A percentile compares a stretch with the other conserved stretches of the same genome.
Evolutionary conservation across 768 basidiomycete species (phyloP).

Genomic region (Leccinum disarticulatum): DNA sequence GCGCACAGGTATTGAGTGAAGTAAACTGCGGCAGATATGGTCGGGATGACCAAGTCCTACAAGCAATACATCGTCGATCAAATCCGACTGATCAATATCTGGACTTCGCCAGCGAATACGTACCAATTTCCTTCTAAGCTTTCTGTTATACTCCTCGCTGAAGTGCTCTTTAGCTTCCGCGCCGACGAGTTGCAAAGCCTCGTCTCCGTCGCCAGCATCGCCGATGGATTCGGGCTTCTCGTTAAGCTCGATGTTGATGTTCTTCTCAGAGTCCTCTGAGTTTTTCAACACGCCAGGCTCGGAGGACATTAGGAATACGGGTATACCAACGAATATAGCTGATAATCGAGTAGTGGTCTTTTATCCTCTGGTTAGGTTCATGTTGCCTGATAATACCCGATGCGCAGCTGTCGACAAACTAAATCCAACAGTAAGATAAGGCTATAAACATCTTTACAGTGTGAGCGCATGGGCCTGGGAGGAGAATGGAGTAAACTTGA

Average conservation of each 20-base stretch:
- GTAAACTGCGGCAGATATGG: slow-evolving; percentile 62
- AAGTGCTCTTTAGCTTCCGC: slow-evolving; percentile 49
- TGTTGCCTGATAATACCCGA: slow-evolving; percentile 7
- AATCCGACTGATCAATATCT: neutral
- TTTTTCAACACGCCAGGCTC: slow-evolving; percentile 10
- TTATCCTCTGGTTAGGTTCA: slow-evolving; percentile 11
- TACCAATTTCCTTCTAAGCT: slow-evolving; percentile 59
- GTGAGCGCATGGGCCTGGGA: slow-evolving; percentile 4
- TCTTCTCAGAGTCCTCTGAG: slow-evolving; percentile 17
- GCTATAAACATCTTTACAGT: slow-evolving; percentile 8
- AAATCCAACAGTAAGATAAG: slow-evolving; percentile 18
- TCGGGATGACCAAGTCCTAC: slow-evolving; percentile 53
- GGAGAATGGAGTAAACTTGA: neutral
- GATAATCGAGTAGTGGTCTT: neutral
- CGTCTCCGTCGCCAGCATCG: slow-evolving; percentile 49
- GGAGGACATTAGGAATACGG: slow-evolving; percentile 18
- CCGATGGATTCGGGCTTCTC: slow-evolving; percentile 36
- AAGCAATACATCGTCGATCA: neutral
- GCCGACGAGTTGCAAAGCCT: slow-evolving; percentile 61
- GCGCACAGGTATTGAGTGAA: slow-evolving; percentile 65
- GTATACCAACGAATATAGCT: neutral
- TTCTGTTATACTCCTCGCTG: slow-evolving; percentile 59
- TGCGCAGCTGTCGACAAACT: neutral
- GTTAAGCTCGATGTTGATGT: slow-evolving; percentile 22
- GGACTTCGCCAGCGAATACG: slow-evolving; percentile 6